Evolutionary conservation across 192 early-diverging fungal genomes (phyloP).

Genomic region (Backusella luteola): DNA sequence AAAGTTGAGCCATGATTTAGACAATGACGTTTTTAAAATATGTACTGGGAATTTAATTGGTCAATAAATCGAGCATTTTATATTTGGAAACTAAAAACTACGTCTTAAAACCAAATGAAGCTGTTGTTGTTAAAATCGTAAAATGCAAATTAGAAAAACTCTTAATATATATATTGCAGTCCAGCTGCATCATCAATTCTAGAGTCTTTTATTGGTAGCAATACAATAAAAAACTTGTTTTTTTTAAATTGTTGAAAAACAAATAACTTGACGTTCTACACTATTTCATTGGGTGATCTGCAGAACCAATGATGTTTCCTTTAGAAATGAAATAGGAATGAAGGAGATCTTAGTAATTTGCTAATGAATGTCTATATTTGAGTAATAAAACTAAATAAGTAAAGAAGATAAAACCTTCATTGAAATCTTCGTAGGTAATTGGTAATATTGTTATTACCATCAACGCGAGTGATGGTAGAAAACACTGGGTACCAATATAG

Average conservation of each 20-base stretch:
- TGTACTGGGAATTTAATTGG: not conserved
- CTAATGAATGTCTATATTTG: not conserved
- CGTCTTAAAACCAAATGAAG: not conserved
- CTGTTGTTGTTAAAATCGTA: not conserved
- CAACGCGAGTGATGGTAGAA: not conserved
- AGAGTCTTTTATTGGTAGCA: not conserved
- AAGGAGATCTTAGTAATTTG: not conserved
- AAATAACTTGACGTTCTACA: not conserved
- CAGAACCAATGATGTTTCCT: not conserved
- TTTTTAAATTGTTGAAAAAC: not conserved
- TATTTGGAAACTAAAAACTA: not conserved
- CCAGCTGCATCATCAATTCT: too few species aligned
- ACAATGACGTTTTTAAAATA: not conserved
- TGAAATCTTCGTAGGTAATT: too few species aligned
- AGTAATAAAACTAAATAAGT: not conserved
- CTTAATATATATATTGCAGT: too few species aligned
- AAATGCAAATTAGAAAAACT: not conserved
- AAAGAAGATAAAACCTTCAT: too few species aligned
- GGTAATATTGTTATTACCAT: too few species aligned
- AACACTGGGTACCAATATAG: not conserved
- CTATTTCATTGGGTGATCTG: not conserved
- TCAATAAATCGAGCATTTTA: not conserved
- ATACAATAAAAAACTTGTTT: too few species aligned
- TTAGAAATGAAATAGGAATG: not conserved
- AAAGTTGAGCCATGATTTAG: not conserved